Evolutionary conservation across 2,329 filamentous ascomycete genomes (phyloP).

Genomic region (Trichoderma breve): DNA sequence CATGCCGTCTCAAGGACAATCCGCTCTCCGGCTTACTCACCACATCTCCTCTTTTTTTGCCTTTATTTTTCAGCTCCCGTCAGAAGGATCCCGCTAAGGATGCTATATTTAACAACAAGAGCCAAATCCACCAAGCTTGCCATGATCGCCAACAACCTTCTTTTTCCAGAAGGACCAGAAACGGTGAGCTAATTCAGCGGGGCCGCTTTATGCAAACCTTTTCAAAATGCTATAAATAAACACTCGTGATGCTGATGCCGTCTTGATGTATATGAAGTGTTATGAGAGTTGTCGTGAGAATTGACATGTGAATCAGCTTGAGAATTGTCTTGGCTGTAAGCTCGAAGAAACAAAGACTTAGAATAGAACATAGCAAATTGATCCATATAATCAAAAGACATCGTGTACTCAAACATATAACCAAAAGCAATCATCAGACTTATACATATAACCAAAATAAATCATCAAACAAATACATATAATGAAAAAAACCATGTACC

Average conservation of each 20-base stretch:
- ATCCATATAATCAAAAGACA: not conserved
- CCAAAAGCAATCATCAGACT: too few relatives aligned
- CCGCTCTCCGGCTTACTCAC: not conserved
- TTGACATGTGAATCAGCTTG: not conserved
- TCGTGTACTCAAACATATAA: not conserved
- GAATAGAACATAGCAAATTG: not conserved
- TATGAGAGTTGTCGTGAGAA: not conserved
- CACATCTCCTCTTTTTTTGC: not conserved
- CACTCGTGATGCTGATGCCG: not conserved
- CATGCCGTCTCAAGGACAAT: not conserved
- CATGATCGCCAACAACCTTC: not conserved
- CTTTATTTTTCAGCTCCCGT: not conserved
- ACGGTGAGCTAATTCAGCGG: not conserved
- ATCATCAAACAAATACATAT: too few relatives aligned
- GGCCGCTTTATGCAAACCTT: not conserved
- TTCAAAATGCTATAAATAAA: not conserved
- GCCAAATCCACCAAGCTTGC: not conserved
- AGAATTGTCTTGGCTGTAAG: not conserved
- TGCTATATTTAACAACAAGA: not conserved
- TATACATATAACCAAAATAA: too few relatives aligned
- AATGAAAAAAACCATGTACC: not conserved
- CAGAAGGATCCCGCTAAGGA: not conserved
- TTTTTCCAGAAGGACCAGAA: not conserved
- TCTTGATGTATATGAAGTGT: not conserved
- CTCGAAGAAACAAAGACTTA: not conserved